Base-by-base conservation (phyloP, 805 yeast species). In the Candida verbasci region DNA sequence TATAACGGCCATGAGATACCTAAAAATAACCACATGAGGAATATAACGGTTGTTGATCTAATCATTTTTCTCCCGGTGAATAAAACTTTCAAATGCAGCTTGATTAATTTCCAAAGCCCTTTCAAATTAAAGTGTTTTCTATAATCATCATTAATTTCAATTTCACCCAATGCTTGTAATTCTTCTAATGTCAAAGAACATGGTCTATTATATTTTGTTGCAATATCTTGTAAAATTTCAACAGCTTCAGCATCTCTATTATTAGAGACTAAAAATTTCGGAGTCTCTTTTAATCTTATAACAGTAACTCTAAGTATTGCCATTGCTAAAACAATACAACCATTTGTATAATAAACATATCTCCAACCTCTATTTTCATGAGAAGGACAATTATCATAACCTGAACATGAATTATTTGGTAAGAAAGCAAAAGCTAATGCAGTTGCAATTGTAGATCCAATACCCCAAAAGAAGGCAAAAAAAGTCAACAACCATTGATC, bases 331-430 rank as follows among this genome's bases (percentile, higher is more conserved):
- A 78, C 79, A 23, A 78, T 42, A 16, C 80, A 72, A 9, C 71
- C 56, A 37, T 74, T 48, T 6, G 76, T 76, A 43, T 68, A 67
- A 43, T 66, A 60, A 33, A 67, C 61, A 53, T 78, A 78, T 26
- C 84, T 56, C 83, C 84, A 78, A 35, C 84, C 84, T 57, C 70
- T 65, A 53, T 78, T 78, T 24, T 60, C 51, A 10, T 47, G 39
- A 8, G 72, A 60, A 22, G 63, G 61, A 50, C 84, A 78, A 27
- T 58, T 30, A n/a, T 50, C 65, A 7, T 52, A 50, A 9, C 58
- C 48, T 39, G 27, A 31, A 40, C 82, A 75, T 6, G 74, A 65
- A 41, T 65, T 57, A 35, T 70, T 64, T 9, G 78, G 72, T 36
- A 78, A 53, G 38, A 73, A 72, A 0, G 76, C 79, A 72, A 78